phyloP scores from a whole-genome alignment of 257 asterid genomes.

The Mentha longifolia region DNA sequence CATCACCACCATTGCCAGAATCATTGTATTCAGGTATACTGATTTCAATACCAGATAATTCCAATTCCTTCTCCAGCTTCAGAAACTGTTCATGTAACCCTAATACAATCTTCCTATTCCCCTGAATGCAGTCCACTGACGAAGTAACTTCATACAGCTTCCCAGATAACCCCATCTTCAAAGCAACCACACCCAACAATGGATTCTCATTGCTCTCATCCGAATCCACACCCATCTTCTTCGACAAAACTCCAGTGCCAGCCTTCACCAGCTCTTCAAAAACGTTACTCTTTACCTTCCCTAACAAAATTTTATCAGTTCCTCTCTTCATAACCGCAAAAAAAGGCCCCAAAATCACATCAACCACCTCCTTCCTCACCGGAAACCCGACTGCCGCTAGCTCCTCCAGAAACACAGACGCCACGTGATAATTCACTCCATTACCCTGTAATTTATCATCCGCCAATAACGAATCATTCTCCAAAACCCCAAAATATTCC shows the following conservation, averaged over 20 bases:
- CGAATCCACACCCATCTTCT: slow-evolving; percentile 51
- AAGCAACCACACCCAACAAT: slow-evolving; percentile 64
- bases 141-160: slow-evolving; percentile 73
- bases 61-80: slow-evolving; percentile 80
- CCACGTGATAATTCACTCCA: slow-evolving; percentile 90
- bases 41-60: slow-evolving; percentile 57
- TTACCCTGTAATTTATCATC: slow-evolving; percentile 75
- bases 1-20: slow-evolving; percentile 30
- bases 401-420: slow-evolving; percentile 84
- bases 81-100: slow-evolving; percentile 74
- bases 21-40: slow-evolving; percentile 53
- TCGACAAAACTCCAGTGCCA: slow-evolving; percentile 59
- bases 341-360: slow-evolving; percentile 64
- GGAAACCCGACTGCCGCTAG: slow-evolving; percentile 66
- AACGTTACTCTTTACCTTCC: slow-evolving; percentile 74
- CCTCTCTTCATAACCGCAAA: slow-evolving; percentile 54
- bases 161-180: slow-evolving; percentile 68
- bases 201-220: slow-evolving; percentile 51
- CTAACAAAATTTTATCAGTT: slow-evolving; percentile 72
- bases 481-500: slow-evolving; percentile 54
- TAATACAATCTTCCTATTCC: slow-evolving; percentile 76
- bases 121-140: slow-evolving; percentile 64
- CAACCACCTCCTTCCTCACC: slow-evolving; percentile 57
- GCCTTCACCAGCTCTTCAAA: slow-evolving; percentile 66
- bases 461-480: slow-evolving; percentile 62